Evolutionary conservation across 495 filamentous ascomycete genomes (phyloP).

Genomic region (Penicillium psychrofluorescens): DNA sequence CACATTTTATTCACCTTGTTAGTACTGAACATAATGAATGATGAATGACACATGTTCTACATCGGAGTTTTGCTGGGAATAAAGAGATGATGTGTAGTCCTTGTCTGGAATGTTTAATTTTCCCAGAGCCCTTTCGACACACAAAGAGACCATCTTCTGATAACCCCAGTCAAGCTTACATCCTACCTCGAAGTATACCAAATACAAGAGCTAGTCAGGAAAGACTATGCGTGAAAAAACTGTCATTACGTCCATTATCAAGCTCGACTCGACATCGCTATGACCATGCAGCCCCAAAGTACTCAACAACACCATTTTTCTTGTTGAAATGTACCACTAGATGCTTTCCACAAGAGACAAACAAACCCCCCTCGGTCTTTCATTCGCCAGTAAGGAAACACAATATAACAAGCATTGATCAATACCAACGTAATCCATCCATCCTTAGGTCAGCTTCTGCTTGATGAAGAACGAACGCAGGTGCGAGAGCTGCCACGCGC

Average conservation of each 20-base stretch:
- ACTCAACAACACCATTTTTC: constrained; percentile 8
- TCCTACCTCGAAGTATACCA: neutral
- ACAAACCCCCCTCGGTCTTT: no score
- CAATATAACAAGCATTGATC: constrained; percentile 4
- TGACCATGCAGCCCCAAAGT: constrained; percentile 12
- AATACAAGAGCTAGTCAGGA: neutral
- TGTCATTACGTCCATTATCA: constrained; percentile 31
- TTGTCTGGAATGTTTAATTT: no score
- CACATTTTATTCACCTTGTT: neutral
- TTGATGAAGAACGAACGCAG: constrained; percentile 98
- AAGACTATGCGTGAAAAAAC: constrained; percentile 6
- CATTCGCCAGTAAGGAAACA: neutral
- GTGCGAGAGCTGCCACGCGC: constrained; percentile 95
- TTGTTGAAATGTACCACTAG: constrained; percentile 2
- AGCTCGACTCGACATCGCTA: constrained; percentile 20
- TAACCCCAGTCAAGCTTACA: no score
- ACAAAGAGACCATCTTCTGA: no score
- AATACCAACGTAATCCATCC: constrained; percentile 5
- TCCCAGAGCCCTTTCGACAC: no score
- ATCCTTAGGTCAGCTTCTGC: constrained; percentile 77
- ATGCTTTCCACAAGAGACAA: no score
- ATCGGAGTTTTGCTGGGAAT: no score
- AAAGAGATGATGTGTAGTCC: no score
- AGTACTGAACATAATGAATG: neutral
- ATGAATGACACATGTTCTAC: neutral